These are phyloP conservation scores for Pseudoperonospora humuli DNA, from an alignment of 352 stramenopile species.

Conservation along the genomic window DNA sequence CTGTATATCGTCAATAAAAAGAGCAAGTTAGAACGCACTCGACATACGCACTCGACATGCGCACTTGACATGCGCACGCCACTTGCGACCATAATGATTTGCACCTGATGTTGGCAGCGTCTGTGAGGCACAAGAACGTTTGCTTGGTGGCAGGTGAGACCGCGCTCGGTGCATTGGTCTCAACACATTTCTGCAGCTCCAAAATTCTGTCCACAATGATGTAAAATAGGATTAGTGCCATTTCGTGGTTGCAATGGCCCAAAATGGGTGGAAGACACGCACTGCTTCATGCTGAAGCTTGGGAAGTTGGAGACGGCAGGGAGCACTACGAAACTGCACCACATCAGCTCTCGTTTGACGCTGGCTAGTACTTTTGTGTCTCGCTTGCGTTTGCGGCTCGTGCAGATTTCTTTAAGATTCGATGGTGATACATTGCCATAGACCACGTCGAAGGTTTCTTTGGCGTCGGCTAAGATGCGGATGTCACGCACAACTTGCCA, in stretches of 20 bases:
- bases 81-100: not conserved
- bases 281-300: constrained; percentile 37
- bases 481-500: constrained; percentile 24
- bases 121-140: constrained; percentile 40
- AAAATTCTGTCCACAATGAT: constrained; percentile 18
- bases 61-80: too few species aligned
- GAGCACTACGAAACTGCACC: constrained; percentile 35
- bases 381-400: constrained; percentile 35
- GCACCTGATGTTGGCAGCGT: constrained; percentile 46
- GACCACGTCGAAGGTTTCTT: constrained; percentile 23
- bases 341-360: constrained; percentile 5
- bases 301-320: constrained; percentile 12
- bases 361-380: constrained; percentile 1
- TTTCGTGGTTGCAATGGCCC: not conserved
- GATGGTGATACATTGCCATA: constrained; percentile 20
- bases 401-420: constrained; percentile 33
- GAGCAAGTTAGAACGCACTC: not conserved
- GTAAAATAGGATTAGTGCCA: not conserved
- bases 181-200: constrained; percentile 27
- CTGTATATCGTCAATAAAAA: constrained; percentile 11
- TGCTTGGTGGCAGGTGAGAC: constrained; percentile 5
- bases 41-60: too few species aligned
- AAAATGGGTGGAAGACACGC: not conserved
- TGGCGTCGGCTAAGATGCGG: constrained; percentile 8
- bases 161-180: constrained; percentile 8